Percentiles rank a stretch among this genome's conserved stretches.
Evolutionary conservation across 306 rosid species (phyloP).

Genomic region (Amphicarpaea edgeworthii): DNA sequence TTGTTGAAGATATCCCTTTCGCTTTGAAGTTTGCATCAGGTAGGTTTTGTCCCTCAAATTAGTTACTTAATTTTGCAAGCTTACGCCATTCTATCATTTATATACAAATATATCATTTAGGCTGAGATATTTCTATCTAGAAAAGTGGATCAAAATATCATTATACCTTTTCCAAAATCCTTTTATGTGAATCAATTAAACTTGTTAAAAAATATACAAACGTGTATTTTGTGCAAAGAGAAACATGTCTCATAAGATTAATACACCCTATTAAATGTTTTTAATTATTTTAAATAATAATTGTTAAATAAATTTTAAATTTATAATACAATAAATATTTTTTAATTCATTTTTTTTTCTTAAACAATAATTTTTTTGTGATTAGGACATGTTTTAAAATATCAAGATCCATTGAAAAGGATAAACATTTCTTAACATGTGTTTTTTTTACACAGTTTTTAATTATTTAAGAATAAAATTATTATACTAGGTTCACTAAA

Average conservation of each 20-base stretch:
- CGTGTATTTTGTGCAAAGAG: background rate
- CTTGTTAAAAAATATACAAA: background rate
- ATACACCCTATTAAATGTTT: background rate
- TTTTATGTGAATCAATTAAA: background rate
- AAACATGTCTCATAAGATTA: background rate
- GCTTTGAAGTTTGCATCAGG: background rate
- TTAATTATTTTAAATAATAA: background rate
- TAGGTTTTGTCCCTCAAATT: slow-evolving; percentile 16
- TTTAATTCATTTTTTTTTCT: background rate
- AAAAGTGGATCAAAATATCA: background rate
- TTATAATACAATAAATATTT: background rate
- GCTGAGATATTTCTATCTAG: slow-evolving; percentile 1
- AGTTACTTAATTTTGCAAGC: slow-evolving; percentile 31
- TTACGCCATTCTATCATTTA: slow-evolving; percentile 12
- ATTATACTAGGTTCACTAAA: too few species aligned
- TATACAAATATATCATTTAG: background rate
- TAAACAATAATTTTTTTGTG: too few species aligned
- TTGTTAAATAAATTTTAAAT: background rate
- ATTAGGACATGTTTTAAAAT: too few species aligned
- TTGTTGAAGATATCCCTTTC: slow-evolving; percentile 18
- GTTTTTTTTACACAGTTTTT: too few species aligned
- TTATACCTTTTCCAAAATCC: background rate
- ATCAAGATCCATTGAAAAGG: too few species aligned
- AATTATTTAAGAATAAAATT: too few species aligned
- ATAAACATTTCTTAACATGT: too few species aligned